Evolutionary conservation across 148 eudicot genomes (phyloP).

Genomic region (Rhododendron ovatum): DNA sequence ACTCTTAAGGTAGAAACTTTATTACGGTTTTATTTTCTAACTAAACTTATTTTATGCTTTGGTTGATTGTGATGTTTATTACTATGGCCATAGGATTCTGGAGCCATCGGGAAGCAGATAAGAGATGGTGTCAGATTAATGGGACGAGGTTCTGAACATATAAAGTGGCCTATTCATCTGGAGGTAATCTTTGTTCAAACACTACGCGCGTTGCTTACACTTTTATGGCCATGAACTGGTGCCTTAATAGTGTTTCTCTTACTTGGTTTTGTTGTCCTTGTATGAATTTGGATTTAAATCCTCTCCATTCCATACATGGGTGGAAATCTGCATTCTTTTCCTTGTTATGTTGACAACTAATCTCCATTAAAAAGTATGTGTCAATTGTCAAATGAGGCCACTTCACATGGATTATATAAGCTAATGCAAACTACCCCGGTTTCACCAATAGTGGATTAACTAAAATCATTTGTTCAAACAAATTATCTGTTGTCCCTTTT

Average conservation of each 20-base stretch:
- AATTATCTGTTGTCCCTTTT: not conserved
- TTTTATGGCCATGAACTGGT: not conserved
- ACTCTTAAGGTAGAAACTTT: slow-evolving; percentile 60
- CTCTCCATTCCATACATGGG: not conserved
- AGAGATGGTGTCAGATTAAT: slow-evolving; percentile 91
- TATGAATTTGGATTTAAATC: not conserved
- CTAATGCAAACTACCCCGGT: not conserved
- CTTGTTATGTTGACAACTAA: not conserved
- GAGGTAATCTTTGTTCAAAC: slow-evolving; percentile 49
- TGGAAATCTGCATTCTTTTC: not conserved
- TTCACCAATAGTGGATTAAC: no score
- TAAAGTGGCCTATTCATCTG: slow-evolving; percentile 92
- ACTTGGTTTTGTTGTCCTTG: not conserved
- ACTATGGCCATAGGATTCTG: slow-evolving; percentile 47
- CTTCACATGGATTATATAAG: not conserved
- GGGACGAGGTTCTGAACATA: slow-evolving; percentile 90
- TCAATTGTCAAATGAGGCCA: not conserved
- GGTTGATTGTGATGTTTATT: slow-evolving; percentile 8
- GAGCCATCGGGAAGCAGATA: slow-evolving; percentile 95
- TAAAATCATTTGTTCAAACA: no score
- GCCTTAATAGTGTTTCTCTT: not conserved
- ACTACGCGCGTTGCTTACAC: not conserved
- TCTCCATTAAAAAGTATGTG: not conserved
- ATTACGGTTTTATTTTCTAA: not conserved
- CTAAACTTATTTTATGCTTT: not conserved